Percentiles rank a stretch among this genome's conserved stretches.
Conservation (phyloP, 306 rosid genomes). For the Pyrus pyrifolia region DNA sequence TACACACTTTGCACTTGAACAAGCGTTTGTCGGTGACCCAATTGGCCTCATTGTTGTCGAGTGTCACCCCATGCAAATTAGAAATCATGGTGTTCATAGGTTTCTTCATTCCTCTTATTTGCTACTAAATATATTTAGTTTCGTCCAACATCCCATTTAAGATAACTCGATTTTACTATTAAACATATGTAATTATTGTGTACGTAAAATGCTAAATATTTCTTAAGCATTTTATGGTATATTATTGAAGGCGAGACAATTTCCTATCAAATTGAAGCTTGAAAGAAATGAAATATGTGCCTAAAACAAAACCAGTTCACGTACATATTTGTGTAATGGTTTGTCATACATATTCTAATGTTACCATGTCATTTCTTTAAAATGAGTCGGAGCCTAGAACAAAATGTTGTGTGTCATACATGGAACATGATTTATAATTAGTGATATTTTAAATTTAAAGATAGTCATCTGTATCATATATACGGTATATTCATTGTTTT, state of each 20-base stretch:
- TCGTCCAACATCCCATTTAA: not conserved
- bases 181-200: not conserved
- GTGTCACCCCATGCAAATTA: constrained; percentile 23
- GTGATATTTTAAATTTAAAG: too few relatives aligned
- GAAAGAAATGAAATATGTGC: not conserved
- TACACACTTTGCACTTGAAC: constrained; percentile 88
- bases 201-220: not conserved
- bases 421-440: not conserved
- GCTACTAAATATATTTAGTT: not conserved
- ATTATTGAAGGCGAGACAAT: not conserved
- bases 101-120: constrained; percentile 48
- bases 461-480: too few relatives aligned
- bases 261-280: not conserved
- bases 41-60: constrained; percentile 30
- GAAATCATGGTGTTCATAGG: constrained; percentile 42
- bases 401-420: not conserved
- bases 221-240: not conserved
- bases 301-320: not conserved
- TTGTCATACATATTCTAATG: not conserved
- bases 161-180: not conserved
- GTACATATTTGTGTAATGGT: not conserved
- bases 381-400: not conserved
- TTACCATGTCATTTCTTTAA: not conserved
- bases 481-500: too few relatives aligned
- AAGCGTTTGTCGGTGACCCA: constrained; percentile 39